Evolutionary conservation across 2,329 filamentous ascomycete genomes (phyloP), one percentile per base, ranked within the genome.

Genomic region (Didymella arachidicola): DNA sequence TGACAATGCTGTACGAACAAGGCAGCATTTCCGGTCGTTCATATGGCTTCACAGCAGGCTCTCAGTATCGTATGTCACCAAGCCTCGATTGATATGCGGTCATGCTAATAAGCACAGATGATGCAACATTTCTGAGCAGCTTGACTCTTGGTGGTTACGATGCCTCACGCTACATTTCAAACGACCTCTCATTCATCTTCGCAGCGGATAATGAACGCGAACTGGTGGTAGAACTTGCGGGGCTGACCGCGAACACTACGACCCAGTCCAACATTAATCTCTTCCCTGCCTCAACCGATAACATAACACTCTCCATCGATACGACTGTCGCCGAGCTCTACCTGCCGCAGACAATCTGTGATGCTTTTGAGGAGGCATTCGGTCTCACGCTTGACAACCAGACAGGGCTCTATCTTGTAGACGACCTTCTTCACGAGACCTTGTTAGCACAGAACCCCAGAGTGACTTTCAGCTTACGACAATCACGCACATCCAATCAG

Each of bases 31-130:
- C 89, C 1, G 92, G 89, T 72, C 82, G 91, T 61, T 90, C 88
- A 41, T 92, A 90, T 71, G 89, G 88, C 50, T 93, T 88, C 72
- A 92, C 90, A 3, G 89, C 89, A 39, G 90, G 90, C 16, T 89
- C 89, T n/a, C 83, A 84, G 61, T 92, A 92, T 69, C 83, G 87
- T 88, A 78, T 73, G 84, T 76, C 27, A 14, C 34, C 18, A 22
- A 18, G 5, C 7, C 14, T 43, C 16, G 41, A n/a, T 4, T 43
- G 6, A 6, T 14, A 25, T 10, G 3, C 8, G 12, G 12, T 2
- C n/a, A 27, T 43, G 25, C 41, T 16, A 19, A 12, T 10, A 18
- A 14, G 2, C 10, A 22, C 18, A 43, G 8, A n/a, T 27, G 69
- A 67, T 46, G 67, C 71, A 14, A 72, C 70, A 7, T 73, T 78